Evolutionary conservation across 1,139 yeast species (phyloP), one percentile per base, ranked within the genome.

Genomic region (Yamadazyma membranifaciens): DNA sequence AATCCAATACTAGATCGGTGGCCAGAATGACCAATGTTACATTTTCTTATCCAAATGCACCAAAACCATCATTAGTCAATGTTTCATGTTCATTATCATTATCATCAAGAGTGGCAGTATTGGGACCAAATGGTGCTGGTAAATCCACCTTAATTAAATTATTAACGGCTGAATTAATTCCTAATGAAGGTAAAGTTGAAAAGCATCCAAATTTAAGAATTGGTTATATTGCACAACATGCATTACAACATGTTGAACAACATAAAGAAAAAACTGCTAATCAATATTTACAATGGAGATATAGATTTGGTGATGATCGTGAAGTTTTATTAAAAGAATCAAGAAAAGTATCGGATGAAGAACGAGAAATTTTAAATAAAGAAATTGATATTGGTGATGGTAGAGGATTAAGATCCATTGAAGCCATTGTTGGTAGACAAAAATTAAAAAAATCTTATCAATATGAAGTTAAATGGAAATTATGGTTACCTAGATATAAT

Each of bases 51-150:
- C 97, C 98, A 20, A 95, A 96, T 43, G 87, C 91, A 30, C 65
- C 79, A 12, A 86, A 86, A 60, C 96, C 97, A 26, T 87, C 96
- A 3, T 73, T 92, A 55, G 59, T 63, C 24, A 60, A 87, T 59
- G 95, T 89, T 38, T 83, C 96, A 3, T 87, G 95, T 66, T 85
- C 96, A 11, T 76, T 92, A 48, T 86, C 96, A 1, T 73, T 92
- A 48, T 87, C 96, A 13, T 91, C 98, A 33, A 85, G 98, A 69
- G 96, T 92, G 50, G 98, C 98, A 35, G 83, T 92, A 57, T 69
- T 92, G 48, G 98, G 98, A 42, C 98, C 98, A 49, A 92, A 92
- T 63, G 98, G 98, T 76, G 98, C 98, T 43, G 98, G 98, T 72
- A 92, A 92, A 65, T 88, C 97, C 6, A 92, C 98, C 14, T 75